These are phyloP conservation scores for Pichia manshurica DNA, from an alignment of 805 yeast genomes.

Conservation along the genomic window DNA sequence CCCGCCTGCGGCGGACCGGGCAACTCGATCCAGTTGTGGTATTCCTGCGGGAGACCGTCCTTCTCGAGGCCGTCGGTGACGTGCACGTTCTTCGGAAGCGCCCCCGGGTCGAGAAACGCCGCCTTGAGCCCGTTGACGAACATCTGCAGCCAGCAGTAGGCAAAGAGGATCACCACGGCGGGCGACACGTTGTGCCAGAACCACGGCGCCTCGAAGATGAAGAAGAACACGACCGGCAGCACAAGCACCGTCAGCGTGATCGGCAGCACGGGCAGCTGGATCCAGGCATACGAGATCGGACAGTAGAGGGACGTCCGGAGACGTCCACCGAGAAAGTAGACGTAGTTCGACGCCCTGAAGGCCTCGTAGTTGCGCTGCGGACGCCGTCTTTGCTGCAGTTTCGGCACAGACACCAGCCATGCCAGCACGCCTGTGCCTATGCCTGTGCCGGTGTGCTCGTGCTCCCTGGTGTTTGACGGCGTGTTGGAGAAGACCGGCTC, in stretches of 20 bases:
- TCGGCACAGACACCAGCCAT: background rate
- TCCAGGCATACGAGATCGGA: slow-evolving; percentile 2
- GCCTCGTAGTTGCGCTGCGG: slow-evolving; percentile 37
- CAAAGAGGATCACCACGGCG: slow-evolving; percentile 48
- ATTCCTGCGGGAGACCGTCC: slow-evolving; percentile 49
- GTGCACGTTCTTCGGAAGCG: slow-evolving; percentile 63
- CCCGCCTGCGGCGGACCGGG: slow-evolving; percentile 46
- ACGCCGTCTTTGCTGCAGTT: background rate
- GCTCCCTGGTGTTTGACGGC: no score
- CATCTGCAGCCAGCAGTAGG: slow-evolving; percentile 51
- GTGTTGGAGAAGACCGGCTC: no score
- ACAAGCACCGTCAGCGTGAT: slow-evolving; percentile 9
- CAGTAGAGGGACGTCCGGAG: slow-evolving; percentile 32
- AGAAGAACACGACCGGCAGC: slow-evolving; percentile 46
- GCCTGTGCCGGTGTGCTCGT: no score
- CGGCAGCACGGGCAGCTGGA: slow-evolving; percentile 9
- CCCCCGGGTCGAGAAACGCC: slow-evolving; percentile 64
- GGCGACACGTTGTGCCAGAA: slow-evolving; percentile 53
- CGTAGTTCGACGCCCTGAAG: slow-evolving; percentile 35
- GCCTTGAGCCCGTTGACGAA: slow-evolving; percentile 47
- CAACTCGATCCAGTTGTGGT: slow-evolving; percentile 42
- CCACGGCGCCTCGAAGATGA: slow-evolving; percentile 47
- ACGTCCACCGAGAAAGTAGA: slow-evolving; percentile 64
- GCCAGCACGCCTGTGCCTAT: background rate
- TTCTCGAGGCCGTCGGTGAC: slow-evolving; percentile 35